Evolutionary conservation across 306 rosid genomes (phyloP), one percentile per base, ranked within the genome.

Genomic region (Alnus glutinosa): DNA sequence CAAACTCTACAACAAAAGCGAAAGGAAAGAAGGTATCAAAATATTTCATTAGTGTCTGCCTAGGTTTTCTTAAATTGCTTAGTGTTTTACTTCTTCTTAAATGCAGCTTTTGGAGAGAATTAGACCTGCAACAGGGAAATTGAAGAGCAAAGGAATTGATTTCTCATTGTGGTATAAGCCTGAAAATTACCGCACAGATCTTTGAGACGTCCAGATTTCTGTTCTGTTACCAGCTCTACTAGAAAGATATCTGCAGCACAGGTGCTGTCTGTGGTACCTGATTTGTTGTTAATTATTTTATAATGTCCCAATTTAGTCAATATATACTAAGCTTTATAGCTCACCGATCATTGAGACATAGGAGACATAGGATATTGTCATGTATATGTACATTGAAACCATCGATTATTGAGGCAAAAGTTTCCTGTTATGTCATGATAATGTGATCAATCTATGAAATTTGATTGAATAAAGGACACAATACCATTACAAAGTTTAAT

Each of bases 131-230:
- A 92, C 98, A 47, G 97, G 92, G 82, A 88, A 83, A 55, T 78
- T 94, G 77, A 89, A 85, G 89, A 63, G 78, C 82, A 87, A 91
- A 75, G 91, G 90, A 74, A 84, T 89, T 63, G 92, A 91, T 83
- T 89, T 92, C 82, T 89, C 98, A 66, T 81, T 91, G 85, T 92
- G 97, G 97, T 92, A 88, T 72, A 94, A 91, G 88, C 98, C 98
- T 57, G 93, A 94, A 71, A 85, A 83, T 80, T 94, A 92, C 81
- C 66, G 58, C 74, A 85, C 95, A 48, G 97, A 94, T 55, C 70
- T 94, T 86, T 94, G 87, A 91, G 77, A 74, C 32, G 34, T 77
- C 23, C 14, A 47, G 8, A 32, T 67, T 57, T 84, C 77, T 52
- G 73, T 16, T 39, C 46, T 44, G 6, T 49, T 50, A 61, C 23